These are phyloP conservation scores for Morella rubra DNA, from an alignment of 306 rosid genomes.

Conservation along the genomic window DNA sequence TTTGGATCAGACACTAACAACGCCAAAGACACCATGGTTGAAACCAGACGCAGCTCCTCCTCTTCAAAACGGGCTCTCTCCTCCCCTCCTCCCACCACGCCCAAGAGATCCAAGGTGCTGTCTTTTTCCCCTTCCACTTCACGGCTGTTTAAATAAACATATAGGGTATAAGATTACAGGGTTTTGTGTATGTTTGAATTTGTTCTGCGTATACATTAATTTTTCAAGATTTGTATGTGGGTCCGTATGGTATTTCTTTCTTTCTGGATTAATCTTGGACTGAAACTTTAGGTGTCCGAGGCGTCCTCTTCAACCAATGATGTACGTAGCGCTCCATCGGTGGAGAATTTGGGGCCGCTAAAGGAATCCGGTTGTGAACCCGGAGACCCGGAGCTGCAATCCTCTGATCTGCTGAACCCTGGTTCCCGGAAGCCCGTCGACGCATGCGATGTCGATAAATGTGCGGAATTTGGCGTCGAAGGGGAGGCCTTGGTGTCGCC, in stretches of 20 bases:
- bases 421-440: conserved; percentile 52
- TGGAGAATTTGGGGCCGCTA: conserved; percentile 49
- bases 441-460: conserved; percentile 52
- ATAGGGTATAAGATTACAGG: not conserved
- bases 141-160: not conserved
- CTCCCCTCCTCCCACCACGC: conserved; percentile 62
- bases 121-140: not conserved
- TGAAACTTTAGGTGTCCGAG: conserved; percentile 58
- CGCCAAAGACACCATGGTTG: conserved; percentile 63
- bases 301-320: conserved; percentile 63
- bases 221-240: conserved; percentile 18
- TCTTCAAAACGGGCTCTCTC: conserved; percentile 79
- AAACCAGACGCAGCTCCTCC: conserved; percentile 83
- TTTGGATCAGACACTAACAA: conserved; percentile 46
- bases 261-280: conserved; percentile 22
- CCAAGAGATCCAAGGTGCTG: conserved; percentile 82
- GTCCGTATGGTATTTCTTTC: conserved; percentile 17
- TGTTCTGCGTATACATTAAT: conserved; percentile 9
- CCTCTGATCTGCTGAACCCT: conserved; percentile 71
- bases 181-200: conserved; percentile 19
- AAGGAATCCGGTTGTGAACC: conserved; percentile 65
- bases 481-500: conserved; percentile 58
- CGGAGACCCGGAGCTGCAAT: conserved; percentile 48
- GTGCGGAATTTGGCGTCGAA: conserved; percentile 45
- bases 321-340: conserved; percentile 40